Percentiles rank a stretch among this genome's conserved stretches.
Conservation (phyloP, 129 eudicot genomes). For the Scalesia atractyloides region DNA sequence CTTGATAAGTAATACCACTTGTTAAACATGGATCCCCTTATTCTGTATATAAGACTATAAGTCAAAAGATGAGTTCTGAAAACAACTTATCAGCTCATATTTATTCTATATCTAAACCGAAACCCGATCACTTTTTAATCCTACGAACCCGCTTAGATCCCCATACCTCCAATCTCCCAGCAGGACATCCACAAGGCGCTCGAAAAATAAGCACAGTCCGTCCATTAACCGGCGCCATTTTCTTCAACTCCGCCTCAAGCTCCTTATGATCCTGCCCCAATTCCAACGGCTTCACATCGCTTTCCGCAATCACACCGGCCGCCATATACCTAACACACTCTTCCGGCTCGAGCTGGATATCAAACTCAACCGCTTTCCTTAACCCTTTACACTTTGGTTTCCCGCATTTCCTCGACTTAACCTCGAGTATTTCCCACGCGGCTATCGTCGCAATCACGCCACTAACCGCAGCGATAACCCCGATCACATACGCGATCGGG, state of each 20-base stretch:
- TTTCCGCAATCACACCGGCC: neutral
- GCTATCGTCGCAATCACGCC: slow-evolving; percentile 32
- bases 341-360: slow-evolving; percentile 55
- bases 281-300: slow-evolving; percentile 45
- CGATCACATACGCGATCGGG: slow-evolving; percentile 45
- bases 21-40: slow-evolving; percentile 24
- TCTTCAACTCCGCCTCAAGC: slow-evolving; percentile 54
- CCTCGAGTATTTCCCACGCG: slow-evolving; percentile 43
- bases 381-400: slow-evolving; percentile 49
- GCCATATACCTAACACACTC: slow-evolving; percentile 50
- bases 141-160: slow-evolving; percentile 51
- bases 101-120: slow-evolving; percentile 34
- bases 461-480: slow-evolving; percentile 32
- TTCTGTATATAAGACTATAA: slow-evolving; percentile 20
- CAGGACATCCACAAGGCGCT: slow-evolving; percentile 60
- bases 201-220: slow-evolving; percentile 59
- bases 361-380: slow-evolving; percentile 52
- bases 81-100: slow-evolving; percentile 27
- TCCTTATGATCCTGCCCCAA: slow-evolving; percentile 56
- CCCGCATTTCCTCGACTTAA: slow-evolving; percentile 44
- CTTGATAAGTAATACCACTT: slow-evolving; percentile 15
- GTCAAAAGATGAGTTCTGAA: slow-evolving; percentile 27
- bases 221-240: slow-evolving; percentile 64
- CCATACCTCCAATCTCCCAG: slow-evolving; percentile 59
- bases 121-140: slow-evolving; percentile 33